phyloP scores from a whole-genome alignment of 2,329 filamentous ascomycete genomes.

The Plenodomus lindquistii region DNA sequence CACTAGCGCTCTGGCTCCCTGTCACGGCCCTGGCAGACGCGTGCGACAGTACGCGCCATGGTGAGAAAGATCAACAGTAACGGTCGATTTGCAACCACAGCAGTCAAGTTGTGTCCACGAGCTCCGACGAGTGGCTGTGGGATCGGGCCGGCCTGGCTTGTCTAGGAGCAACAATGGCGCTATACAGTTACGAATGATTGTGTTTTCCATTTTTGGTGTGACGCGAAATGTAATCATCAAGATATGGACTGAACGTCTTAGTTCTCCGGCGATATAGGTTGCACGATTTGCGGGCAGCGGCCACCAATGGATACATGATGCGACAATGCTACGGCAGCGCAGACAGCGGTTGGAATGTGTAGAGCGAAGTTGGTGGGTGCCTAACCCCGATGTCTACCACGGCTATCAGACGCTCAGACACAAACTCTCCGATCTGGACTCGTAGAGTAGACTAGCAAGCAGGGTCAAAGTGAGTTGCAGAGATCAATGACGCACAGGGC shows the following conservation, averaged over 20 bases:
- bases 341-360: slow-evolving; percentile 1
- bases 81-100: slow-evolving; percentile 16
- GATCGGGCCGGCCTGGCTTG: slow-evolving; percentile 18
- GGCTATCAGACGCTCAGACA: slow-evolving; percentile 21
- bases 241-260: slow-evolving; percentile 30
- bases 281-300: slow-evolving; percentile 24
- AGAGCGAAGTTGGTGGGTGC: slow-evolving; percentile 11
- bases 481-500: slow-evolving; percentile 19
- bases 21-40: slow-evolving; percentile 21
- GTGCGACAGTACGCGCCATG: slow-evolving; percentile 27
- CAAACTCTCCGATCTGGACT: slow-evolving; percentile 18
- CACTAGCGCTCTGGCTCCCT: slow-evolving; percentile 11
- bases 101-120: slow-evolving; percentile 16
- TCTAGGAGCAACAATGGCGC: slow-evolving; percentile 18
- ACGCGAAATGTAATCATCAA: slow-evolving; percentile 21
- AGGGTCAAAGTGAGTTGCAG: slow-evolving; percentile 7
- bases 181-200: slow-evolving; percentile 14
- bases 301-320: slow-evolving; percentile 26
- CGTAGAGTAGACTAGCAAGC: slow-evolving; percentile 11
- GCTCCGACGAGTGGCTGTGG: slow-evolving; percentile 25
- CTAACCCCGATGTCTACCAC: slow-evolving; percentile 17
- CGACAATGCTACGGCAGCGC: slow-evolving; percentile 1
- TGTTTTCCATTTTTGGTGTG: slow-evolving; percentile 18
- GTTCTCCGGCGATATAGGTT: slow-evolving; percentile 23
- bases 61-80: slow-evolving; percentile 28